These are phyloP conservation scores for Saitozyma podzolica DNA, from an alignment of 768 basidiomycete genomes.

Conservation along the genomic window DNA sequence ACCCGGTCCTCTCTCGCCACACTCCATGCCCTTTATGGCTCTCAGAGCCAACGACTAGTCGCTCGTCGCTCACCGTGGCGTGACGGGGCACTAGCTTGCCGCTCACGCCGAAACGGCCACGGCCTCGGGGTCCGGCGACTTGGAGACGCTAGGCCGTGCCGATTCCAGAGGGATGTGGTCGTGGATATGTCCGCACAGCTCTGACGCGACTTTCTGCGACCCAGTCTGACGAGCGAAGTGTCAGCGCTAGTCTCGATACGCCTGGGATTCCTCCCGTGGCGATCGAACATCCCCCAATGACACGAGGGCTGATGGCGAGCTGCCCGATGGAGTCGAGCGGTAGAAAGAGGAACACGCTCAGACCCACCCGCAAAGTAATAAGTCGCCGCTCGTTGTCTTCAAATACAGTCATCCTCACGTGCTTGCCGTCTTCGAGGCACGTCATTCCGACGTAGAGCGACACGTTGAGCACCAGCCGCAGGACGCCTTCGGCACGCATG, in stretches of 20 bases:
- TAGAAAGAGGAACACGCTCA: background rate
- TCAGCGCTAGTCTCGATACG: background rate
- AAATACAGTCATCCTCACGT: slow-evolving; percentile 40
- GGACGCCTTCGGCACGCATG: slow-evolving; percentile 55
- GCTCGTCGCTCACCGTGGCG: background rate
- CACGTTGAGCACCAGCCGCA: slow-evolving; percentile 54
- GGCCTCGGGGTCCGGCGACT: slow-evolving; percentile 7
- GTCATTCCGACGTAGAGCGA: slow-evolving; percentile 51
- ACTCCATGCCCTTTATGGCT: background rate
- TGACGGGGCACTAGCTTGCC: slow-evolving; percentile 1
- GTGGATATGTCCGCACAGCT: slow-evolving; percentile 29
- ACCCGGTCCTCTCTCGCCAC: background rate
- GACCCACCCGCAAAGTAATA: slow-evolving; percentile 44
- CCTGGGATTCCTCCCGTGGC: too few relatives aligned
- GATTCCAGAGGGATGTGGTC: slow-evolving; percentile 32
- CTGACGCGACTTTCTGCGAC: slow-evolving; percentile 36
- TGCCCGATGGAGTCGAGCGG: background rate
- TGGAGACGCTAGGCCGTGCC: background rate
- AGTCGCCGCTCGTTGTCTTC: slow-evolving; percentile 37
- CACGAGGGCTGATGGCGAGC: background rate
- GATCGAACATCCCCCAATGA: too few relatives aligned
- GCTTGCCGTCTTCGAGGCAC: slow-evolving; percentile 46
- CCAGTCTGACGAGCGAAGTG: slow-evolving; percentile 14
- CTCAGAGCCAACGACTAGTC: background rate
- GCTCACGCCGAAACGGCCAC: slow-evolving; percentile 6